Conservation (phyloP, 1,284 basidiomycete genomes). For the Marasmius sp. region DNA sequence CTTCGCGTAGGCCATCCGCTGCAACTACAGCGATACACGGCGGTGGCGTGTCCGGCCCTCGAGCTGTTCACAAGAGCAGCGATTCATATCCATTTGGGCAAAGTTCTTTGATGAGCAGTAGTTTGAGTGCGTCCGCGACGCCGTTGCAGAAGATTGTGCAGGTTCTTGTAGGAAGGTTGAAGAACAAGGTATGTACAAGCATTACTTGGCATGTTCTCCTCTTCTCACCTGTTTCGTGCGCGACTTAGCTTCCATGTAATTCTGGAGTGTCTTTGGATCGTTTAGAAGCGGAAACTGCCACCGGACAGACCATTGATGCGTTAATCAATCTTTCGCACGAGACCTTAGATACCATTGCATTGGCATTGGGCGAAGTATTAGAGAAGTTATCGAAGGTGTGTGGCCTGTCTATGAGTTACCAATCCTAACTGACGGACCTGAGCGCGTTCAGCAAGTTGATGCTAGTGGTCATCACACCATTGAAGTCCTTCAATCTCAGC, state of each 20-base stretch:
- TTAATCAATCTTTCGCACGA: constrained; percentile 78
- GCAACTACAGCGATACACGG: constrained; percentile 2
- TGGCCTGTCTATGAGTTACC: background rate
- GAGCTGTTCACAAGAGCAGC: constrained; percentile 32
- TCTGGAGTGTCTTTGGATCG: constrained; percentile 74
- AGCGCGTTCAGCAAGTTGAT: constrained; percentile 46
- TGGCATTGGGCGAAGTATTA: constrained; percentile 73
- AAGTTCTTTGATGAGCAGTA: constrained; percentile 25
- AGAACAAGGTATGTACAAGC: constrained; percentile 55
- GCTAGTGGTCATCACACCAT: constrained; percentile 53
- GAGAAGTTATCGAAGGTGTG: constrained; percentile 78
- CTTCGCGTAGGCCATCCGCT: constrained; percentile 16
- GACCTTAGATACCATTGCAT: constrained; percentile 76
- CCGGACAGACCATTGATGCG: constrained; percentile 73
- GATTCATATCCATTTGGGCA: constrained; percentile 34
- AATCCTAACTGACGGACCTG: constrained; percentile 5
- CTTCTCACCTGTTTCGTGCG: too few species aligned
- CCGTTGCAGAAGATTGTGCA: constrained; percentile 75
- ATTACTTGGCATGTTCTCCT: background rate
- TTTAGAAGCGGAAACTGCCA: constrained; percentile 73
- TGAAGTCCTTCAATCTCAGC: constrained; percentile 85
- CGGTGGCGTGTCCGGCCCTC: constrained; percentile 14
- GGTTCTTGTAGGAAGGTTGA: constrained; percentile 69
- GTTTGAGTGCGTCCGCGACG: constrained; percentile 34
- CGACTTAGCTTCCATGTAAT: constrained; percentile 75